Evolutionary conservation across 352 stramenopile species (phyloP).

Genomic region (Pythium guiyangense): DNA sequence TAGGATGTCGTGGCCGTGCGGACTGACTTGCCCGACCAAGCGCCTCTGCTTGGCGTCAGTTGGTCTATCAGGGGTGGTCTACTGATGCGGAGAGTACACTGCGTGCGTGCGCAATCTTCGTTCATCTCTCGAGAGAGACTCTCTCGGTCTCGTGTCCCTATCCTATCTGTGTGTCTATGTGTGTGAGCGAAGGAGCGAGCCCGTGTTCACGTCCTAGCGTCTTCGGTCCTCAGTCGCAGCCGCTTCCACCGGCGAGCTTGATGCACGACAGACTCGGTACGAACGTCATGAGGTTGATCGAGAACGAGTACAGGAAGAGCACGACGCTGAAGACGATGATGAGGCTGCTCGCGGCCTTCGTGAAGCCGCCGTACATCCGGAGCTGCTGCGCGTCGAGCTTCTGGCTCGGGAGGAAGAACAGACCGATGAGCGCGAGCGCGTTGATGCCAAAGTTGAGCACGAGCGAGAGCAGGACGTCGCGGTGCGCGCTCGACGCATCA

Average conservation of each 20-base stretch:
- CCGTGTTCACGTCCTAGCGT: no score
- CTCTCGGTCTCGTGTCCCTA: no score
- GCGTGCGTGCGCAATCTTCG: no score
- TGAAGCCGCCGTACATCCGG: slow-evolving; percentile 67
- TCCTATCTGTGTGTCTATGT: no score
- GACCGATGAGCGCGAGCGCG: slow-evolving; percentile 12
- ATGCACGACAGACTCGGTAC: slow-evolving; percentile 6
- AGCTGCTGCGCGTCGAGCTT: slow-evolving; percentile 71
- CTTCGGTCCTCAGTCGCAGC: not conserved
- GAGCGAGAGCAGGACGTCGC: slow-evolving; percentile 21
- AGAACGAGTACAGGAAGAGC: slow-evolving; percentile 13
- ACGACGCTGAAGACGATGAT: slow-evolving; percentile 11
- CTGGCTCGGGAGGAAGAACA: slow-evolving; percentile 36
- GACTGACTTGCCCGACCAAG: no score
- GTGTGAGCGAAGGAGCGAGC: no score
- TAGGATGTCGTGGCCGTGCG: no score
- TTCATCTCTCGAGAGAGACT: no score
- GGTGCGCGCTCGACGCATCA: slow-evolving; percentile 15
- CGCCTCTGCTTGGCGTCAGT: no score
- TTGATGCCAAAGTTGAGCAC: slow-evolving; percentile 31
- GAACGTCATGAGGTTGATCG: slow-evolving; percentile 15
- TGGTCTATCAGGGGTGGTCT: no score
- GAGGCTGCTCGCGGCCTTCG: slow-evolving; percentile 13
- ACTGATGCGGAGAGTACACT: no score
- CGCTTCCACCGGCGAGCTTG: slow-evolving; percentile 1